A percentile compares a stretch with the other conserved stretches of the same genome.
phyloP scores from a whole-genome alignment of 768 basidiomycete genomes.

The Lactarius quietus region DNA sequence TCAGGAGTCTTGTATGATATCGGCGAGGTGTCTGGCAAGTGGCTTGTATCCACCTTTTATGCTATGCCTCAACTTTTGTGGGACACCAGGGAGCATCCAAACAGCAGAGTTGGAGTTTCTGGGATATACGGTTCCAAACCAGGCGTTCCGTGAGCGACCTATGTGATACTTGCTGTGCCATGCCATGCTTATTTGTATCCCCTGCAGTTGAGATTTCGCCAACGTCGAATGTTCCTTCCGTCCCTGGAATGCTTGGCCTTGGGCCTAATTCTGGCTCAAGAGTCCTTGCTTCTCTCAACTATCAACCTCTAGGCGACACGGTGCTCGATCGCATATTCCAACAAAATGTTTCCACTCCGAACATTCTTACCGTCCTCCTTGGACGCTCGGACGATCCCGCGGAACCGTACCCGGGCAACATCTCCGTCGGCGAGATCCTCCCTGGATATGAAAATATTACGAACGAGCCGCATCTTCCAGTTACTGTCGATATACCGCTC shows the following conservation, averaged over 20 bases:
- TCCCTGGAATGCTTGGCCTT: constrained; percentile 33
- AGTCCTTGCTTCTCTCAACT: constrained; percentile 21
- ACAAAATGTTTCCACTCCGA: constrained; percentile 32
- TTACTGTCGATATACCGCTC: constrained; percentile 18
- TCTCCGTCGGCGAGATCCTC: constrained; percentile 34
- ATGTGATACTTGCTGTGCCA: neutral
- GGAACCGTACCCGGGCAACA: constrained; percentile 30
- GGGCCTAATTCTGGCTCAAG: constrained; percentile 33
- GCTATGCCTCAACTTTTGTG: constrained; percentile 5
- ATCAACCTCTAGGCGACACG: constrained; percentile 29
- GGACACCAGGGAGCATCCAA: constrained; percentile 29
- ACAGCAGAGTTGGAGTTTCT: constrained; percentile 30
- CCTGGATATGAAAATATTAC: constrained; percentile 31
- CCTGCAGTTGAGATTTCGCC: constrained; percentile 17
- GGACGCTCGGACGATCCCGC: constrained; percentile 32
- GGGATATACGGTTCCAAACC: constrained; percentile 30
- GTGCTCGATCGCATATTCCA: constrained; percentile 35
- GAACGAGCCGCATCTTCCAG: constrained; percentile 31
- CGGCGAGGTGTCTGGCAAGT: constrained; percentile 8
- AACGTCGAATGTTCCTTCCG: constrained; percentile 24
- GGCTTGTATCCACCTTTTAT: neutral
- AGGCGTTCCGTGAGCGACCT: constrained; percentile 30
- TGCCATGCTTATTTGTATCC: neutral
- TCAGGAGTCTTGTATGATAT: constrained; percentile 24
- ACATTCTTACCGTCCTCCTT: constrained; percentile 34